Conservation (phyloP, 108 stramenopile species). For the Fragilaria radians region DNA sequence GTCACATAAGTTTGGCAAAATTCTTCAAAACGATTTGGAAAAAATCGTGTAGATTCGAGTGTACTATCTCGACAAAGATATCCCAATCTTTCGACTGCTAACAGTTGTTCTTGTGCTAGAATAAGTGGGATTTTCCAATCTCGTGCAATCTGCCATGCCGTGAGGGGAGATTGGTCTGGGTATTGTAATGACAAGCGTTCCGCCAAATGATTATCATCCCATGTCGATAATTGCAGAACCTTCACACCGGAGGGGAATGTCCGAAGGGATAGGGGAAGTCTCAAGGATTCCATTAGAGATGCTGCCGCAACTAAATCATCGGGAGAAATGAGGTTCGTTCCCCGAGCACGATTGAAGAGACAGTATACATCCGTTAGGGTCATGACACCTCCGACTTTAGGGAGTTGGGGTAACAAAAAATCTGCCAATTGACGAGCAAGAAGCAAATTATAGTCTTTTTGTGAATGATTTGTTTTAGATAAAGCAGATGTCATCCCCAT, state of each 20-base stretch:
- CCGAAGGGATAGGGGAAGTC: constrained; percentile 74
- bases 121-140: constrained; percentile 58
- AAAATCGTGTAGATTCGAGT: constrained; percentile 71
- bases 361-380: constrained; percentile 83
- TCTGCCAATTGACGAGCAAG: constrained; percentile 94
- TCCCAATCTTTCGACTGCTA: constrained; percentile 71
- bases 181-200: constrained; percentile 42
- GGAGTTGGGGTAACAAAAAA: constrained; percentile 64
- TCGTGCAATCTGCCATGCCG: constrained; percentile 54
- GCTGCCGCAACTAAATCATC: constrained; percentile 86
- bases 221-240: constrained; percentile 75
- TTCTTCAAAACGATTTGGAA: constrained; percentile 62
- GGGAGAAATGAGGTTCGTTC: constrained; percentile 92
- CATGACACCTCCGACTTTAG: constrained; percentile 55
- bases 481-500: constrained; percentile 96
- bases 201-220: constrained; percentile 54
- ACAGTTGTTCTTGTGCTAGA: constrained; percentile 79
- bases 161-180: constrained; percentile 10
- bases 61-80: constrained; percentile 80
- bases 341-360: constrained; percentile 92
- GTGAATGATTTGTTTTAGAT: constrained; percentile 62
- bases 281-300: constrained; percentile 48
- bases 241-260: constrained; percentile 77
- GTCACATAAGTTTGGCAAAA: neutral
- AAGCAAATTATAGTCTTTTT: constrained; percentile 69